phyloP scores from a whole-genome alignment of 177 flowering plant species.

The Vitis hybrid region DNA sequence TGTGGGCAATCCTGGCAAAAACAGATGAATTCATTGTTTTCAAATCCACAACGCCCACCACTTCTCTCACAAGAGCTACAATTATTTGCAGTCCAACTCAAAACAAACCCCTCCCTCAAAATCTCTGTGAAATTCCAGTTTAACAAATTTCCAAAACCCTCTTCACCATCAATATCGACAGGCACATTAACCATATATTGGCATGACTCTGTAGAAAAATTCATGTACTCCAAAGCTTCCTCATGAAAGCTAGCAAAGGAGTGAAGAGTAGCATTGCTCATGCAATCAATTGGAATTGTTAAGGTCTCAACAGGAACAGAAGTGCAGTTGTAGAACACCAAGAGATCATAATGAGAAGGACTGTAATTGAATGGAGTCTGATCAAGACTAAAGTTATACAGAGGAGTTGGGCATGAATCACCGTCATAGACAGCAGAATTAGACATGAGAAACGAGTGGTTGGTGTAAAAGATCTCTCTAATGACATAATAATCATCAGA shows the following conservation, averaged over 20 bases:
- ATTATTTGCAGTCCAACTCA: slow-evolving; percentile 33
- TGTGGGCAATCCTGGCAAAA: slow-evolving; percentile 33
- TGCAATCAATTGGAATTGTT: slow-evolving; percentile 21
- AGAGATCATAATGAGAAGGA: slow-evolving; percentile 17
- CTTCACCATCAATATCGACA: slow-evolving; percentile 4
- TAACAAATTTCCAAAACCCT: neutral
- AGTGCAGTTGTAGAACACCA: slow-evolving; percentile 39
- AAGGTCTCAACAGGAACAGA: slow-evolving; percentile 9
- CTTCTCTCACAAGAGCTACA: slow-evolving; percentile 39
- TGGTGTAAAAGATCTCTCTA: slow-evolving; percentile 30
- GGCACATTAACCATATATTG: slow-evolving; percentile 28
- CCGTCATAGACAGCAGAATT: slow-evolving; percentile 14
- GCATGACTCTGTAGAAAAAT: slow-evolving; percentile 25
- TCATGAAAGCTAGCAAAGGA: slow-evolving; percentile 37
- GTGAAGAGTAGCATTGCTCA: slow-evolving; percentile 11
- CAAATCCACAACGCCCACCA: slow-evolving; percentile 47
- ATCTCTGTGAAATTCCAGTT: slow-evolving; percentile 27
- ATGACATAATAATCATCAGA: slow-evolving; percentile 35
- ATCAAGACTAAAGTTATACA: slow-evolving; percentile 33
- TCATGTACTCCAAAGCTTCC: slow-evolving; percentile 12
- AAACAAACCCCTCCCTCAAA: slow-evolving; percentile 36
- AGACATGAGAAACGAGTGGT: slow-evolving; percentile 24
- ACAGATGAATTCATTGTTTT: slow-evolving; percentile 30
- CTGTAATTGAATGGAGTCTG: slow-evolving; percentile 26
- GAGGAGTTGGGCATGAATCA: slow-evolving; percentile 32